phyloP scores from a whole-genome alignment of 768 basidiomycete species.

The Clitopilus hobsonii region DNA sequence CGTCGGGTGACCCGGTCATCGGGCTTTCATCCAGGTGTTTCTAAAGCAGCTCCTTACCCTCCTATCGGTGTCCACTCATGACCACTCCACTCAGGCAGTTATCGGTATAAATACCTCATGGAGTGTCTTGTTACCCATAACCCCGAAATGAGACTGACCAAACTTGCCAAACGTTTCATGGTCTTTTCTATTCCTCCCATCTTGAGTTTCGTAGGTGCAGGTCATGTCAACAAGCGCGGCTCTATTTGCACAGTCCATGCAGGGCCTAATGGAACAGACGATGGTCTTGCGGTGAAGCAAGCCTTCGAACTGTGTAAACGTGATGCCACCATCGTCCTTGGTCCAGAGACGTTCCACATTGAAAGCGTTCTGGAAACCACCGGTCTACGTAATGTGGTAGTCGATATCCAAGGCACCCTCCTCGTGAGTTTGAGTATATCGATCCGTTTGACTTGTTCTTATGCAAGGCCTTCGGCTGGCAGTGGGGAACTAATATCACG shows the following conservation, averaged over 20 bases:
- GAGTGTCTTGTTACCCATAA: too few relatives aligned
- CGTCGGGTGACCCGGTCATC: too few relatives aligned
- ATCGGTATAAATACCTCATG: too few relatives aligned
- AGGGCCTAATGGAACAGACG: constrained; percentile 14
- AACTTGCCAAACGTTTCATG: too few relatives aligned
- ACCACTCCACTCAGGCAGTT: too few relatives aligned
- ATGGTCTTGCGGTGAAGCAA: constrained; percentile 19
- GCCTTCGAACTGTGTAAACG: constrained; percentile 11
- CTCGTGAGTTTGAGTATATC: constrained; percentile 22
- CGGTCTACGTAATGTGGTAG: constrained; percentile 22
- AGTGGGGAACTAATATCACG: constrained; percentile 30
- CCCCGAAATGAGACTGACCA: too few relatives aligned
- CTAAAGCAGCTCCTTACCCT: too few relatives aligned
- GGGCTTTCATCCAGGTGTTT: too few relatives aligned
- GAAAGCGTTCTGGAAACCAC: constrained; percentile 27
- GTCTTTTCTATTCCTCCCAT: background rate
- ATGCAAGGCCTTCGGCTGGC: background rate
- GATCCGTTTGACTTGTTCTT: background rate
- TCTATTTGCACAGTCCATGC: constrained; percentile 8
- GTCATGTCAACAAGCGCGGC: constrained; percentile 2
- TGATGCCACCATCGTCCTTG: constrained; percentile 20
- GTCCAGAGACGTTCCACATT: constrained; percentile 28
- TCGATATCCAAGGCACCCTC: constrained; percentile 30
- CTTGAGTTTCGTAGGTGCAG: constrained; percentile 1
- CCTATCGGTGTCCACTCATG: too few relatives aligned